phyloP scores from a whole-genome alignment of 2,329 filamentous ascomycete species.

The Laburnicola sp. region DNA sequence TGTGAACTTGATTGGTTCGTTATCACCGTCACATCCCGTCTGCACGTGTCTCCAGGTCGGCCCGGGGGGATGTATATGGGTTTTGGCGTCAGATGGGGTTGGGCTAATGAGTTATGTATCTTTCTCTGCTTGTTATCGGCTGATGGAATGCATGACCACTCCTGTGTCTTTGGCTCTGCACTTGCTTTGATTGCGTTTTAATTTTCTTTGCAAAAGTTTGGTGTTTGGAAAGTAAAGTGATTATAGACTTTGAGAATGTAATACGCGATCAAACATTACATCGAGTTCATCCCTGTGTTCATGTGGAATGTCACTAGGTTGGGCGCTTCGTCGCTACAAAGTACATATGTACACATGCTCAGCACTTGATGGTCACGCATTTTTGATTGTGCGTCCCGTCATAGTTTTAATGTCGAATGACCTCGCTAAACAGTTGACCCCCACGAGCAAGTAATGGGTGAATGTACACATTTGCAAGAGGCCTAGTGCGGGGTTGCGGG shows the following conservation, averaged over 20 bases:
- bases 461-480: background rate
- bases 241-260: constrained; percentile 1
- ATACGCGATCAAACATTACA: background rate
- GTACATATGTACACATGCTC: too few species aligned
- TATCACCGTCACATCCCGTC: background rate
- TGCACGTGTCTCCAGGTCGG: constrained; percentile 1
- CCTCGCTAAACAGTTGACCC: too few species aligned
- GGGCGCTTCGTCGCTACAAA: too few species aligned
- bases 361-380: constrained; percentile 2
- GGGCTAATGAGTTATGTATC: background rate
- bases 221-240: background rate
- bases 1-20: background rate
- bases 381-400: too few species aligned
- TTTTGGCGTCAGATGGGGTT: background rate
- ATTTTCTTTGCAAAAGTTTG: background rate
- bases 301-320: too few species aligned
- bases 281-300: too few species aligned
- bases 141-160: too few species aligned
- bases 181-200: too few species aligned
- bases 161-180: too few species aligned
- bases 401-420: too few species aligned
- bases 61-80: constrained; percentile 1
- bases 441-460: too few species aligned
- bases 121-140: too few species aligned
- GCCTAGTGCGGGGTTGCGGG: constrained; percentile 7